Evolutionary conservation across 1,139 yeast genomes (phyloP), one percentile per base, ranked within the genome.

Genomic region (Magnusiomyces paraingens): DNA sequence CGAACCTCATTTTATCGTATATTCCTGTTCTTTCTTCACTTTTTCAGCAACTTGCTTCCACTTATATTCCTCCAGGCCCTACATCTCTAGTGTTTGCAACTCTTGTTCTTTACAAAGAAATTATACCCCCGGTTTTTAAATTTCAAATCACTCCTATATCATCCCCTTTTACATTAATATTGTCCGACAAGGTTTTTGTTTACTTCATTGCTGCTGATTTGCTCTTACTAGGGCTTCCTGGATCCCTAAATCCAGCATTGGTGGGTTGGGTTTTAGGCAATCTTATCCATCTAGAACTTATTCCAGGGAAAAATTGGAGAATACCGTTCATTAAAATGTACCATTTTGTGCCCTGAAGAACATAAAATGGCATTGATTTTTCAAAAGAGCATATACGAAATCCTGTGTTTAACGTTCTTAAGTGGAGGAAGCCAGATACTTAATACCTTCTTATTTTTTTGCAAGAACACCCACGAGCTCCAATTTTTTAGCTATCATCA

Each of bases 261-360:
- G 65, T 79, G 11, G 94, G 94, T 0, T 74, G 84, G 64, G 56
- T 78, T 1, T 65, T 84, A n/a, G 90, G 91, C 2, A 76, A 75
- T 51, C 66, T 84, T 47, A 72, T 82, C 55, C 70, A 73, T 15
- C 72, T 76, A 56, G 84, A 81, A 39, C 67, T 85, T 10, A 66
- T 86, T 17, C 88, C 89, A 2, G 86, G 87, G 1, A 73, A 80
- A 55, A 73, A 73, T 52, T 68, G 77, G 65, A 79, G 86, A 72
- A 61, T 80, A 14, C 49, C 49, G 10, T n/a, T n/a, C n/a, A n/a
- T n/a, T n/a, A n/a, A n/a, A n/a, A n/a, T n/a, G n/a, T n/a, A n/a
- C n/a, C n/a, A n/a, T n/a, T n/a, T n/a, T n/a, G n/a, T n/a, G n/a
- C n/a, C n/a, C n/a, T n/a, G n/a, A n/a, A n/a, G n/a, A n/a, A n/a